phyloP scores from a whole-genome alignment of 306 rosid genomes.

The Ochetophila trinervis region DNA sequence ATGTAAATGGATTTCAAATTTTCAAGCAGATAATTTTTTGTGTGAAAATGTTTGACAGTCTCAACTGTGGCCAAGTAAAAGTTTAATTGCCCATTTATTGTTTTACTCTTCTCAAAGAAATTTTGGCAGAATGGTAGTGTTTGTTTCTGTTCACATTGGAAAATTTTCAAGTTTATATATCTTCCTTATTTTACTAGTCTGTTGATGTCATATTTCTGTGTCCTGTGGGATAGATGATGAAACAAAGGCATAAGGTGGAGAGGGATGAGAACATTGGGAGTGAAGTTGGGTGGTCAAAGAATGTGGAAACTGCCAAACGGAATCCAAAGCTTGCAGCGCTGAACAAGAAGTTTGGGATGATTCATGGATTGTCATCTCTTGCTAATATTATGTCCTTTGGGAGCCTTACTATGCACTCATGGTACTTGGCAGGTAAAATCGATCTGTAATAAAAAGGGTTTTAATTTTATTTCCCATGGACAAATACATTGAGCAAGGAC shows the following conservation, averaged over 20 bases:
- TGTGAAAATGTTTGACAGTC: no score
- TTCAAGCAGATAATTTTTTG: no score
- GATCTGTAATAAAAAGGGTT: conserved; percentile 45
- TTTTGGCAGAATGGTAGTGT: no score
- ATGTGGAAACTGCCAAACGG: conserved; percentile 78
- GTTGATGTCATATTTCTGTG: not conserved
- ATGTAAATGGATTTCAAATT: no score
- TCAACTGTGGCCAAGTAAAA: no score
- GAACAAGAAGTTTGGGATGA: conserved; percentile 98
- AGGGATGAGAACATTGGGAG: conserved; percentile 75
- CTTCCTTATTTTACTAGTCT: not conserved
- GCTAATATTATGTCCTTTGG: conserved; percentile 94
- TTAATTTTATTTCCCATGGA: conserved; percentile 16
- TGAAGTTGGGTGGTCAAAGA: conserved; percentile 93
- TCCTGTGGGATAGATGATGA: conserved; percentile 77
- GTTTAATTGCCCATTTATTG: no score
- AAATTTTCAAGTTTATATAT: not conserved
- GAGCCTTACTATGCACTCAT: conserved; percentile 91
- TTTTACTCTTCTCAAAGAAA: no score
- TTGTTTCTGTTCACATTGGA: no score
- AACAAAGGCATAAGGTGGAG: conserved; percentile 95
- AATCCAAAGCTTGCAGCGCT: conserved; percentile 90
- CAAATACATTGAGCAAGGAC: conserved; percentile 5
- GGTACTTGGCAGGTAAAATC: conserved; percentile 92
- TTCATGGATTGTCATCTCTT: conserved; percentile 94